Base-by-base conservation (phyloP, 495 filamentous ascomycete species). In the Trichoderma gamsii region DNA sequence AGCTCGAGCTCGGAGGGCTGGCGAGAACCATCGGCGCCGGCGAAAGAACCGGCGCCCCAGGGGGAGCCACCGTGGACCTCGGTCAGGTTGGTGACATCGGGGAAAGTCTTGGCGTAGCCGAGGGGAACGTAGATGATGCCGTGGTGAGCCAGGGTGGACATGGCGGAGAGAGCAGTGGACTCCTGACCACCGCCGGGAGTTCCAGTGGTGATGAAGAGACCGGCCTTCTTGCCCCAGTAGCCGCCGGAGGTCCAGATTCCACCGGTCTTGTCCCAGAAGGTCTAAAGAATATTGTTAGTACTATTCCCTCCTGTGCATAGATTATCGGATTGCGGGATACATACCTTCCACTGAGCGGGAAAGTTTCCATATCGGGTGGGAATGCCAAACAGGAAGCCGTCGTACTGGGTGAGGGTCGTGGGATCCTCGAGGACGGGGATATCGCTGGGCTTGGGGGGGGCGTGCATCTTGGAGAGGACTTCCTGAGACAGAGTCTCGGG, bases 311-410 rank as follows among this genome's bases (percentile, higher is more conserved):
- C 15, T 49, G n/a, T 64, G 23, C 21, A 65, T 27, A 64, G 13
- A 3, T 7, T 41, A 41, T 65, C 13, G 21, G 7, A 32, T n/a
- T n/a, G 3, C 23, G 49, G 35, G 25, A 74, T 3, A 73, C 69
- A 29, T 63, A 71, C 76, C 85, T 93, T 97, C 90, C 90, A 98
- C 81, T 99, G 95, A 35, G 89, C 93, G 51, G 95, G 93, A 85
- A 97, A 96, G 87, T 97, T 99, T 77, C 95, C 95, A 82, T 91
- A 99, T 68, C 95, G 89, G n/a, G 95, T 99, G 41, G 95, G 95
- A 79, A 99, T 93, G 72, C 96, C 96, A 70, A 99, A 85, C 46
- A 99, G 88, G 80, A 99, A 88, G 75, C 83, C 95, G 75, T 98
- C 93, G 81, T 95, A 97, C 67, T 85, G 68, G 70, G 86, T 83